Conservation (phyloP, 1,284 basidiomycete species). For the Hemileia vastatrix region DNA sequence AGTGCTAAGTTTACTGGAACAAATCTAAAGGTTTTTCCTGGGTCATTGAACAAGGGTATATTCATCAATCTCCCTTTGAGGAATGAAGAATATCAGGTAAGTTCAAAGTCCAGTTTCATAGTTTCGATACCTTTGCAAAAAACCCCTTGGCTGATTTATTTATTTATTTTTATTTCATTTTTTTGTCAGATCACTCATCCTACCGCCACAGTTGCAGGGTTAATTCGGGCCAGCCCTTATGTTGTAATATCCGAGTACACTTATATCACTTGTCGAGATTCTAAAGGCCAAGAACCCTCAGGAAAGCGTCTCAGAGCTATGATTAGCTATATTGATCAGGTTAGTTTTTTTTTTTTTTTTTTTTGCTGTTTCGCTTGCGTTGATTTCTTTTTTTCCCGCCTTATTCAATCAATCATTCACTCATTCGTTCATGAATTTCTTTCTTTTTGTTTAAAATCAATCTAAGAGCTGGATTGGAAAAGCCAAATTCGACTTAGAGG, state of each 20-base stretch:
- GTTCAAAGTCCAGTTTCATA: not conserved
- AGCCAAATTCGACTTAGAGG: conserved; percentile 78
- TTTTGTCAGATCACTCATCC: conserved; percentile 74
- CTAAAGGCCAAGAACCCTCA: conserved; percentile 53
- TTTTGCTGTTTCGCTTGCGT: not conserved
- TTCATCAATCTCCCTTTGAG: conserved; percentile 68
- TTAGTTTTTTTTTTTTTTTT: conserved; percentile 43
- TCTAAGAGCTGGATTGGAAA: conserved; percentile 80
- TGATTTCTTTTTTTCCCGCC: not conserved
- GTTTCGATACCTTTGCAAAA: too few relatives aligned
- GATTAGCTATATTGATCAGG: conserved; percentile 93
- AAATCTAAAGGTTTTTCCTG: conserved; percentile 60
- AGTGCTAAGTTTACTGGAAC: conserved; percentile 55
- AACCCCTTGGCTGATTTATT: conserved; percentile 50
- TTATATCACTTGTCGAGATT: conserved; percentile 69
- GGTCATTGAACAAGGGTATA: conserved; percentile 75
- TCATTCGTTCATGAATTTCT: not conserved
- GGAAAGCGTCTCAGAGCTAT: conserved; percentile 64
- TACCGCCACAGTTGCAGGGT: conserved; percentile 76
- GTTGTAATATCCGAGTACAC: conserved; percentile 72
- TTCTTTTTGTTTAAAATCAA: too few relatives aligned
- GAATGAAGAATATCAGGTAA: conserved; percentile 61
- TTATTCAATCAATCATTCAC: not conserved
- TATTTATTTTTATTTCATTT: not conserved
- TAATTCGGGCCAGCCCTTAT: conserved; percentile 80